Evolutionary conservation across 306 rosid species (phyloP).

Genomic region (Purshia tridentata): DNA sequence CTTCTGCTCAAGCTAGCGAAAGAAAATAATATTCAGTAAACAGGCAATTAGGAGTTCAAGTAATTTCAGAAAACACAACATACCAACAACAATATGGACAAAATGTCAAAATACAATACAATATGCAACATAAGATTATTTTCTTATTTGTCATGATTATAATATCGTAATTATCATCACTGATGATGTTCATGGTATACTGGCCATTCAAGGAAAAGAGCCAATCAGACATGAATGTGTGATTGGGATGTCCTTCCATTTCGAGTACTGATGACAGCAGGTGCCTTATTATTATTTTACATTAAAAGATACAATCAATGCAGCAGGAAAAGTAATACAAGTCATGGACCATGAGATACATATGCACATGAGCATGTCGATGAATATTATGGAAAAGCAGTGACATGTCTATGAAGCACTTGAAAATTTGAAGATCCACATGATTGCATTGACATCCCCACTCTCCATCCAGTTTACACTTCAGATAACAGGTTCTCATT

Average conservation of each 20-base stretch:
- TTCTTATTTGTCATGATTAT: background rate
- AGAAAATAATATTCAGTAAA: slow-evolving; percentile 15
- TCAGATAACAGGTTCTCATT: too few relatives aligned
- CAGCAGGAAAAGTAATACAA: background rate
- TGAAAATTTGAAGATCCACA: too few relatives aligned
- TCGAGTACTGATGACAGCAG: background rate
- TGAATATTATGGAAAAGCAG: too few relatives aligned
- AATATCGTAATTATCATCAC: background rate
- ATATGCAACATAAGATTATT: background rate
- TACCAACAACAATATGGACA: background rate
- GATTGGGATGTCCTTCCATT: background rate
- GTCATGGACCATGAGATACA: background rate
- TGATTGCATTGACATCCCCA: too few relatives aligned
- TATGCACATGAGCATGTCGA: background rate
- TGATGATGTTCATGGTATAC: background rate
- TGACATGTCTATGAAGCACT: too few relatives aligned
- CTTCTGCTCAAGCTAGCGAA: slow-evolving; percentile 63
- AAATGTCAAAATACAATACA: background rate
- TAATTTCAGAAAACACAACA: background rate
- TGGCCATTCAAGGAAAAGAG: background rate
- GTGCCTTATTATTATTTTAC: background rate
- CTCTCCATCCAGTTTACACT: too few relatives aligned
- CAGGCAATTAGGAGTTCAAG: background rate
- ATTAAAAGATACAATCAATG: background rate
- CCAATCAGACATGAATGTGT: slow-evolving; percentile 9